phyloP scores from a whole-genome alignment of 768 basidiomycete genomes.

The Coprinellus micaceus region DNA sequence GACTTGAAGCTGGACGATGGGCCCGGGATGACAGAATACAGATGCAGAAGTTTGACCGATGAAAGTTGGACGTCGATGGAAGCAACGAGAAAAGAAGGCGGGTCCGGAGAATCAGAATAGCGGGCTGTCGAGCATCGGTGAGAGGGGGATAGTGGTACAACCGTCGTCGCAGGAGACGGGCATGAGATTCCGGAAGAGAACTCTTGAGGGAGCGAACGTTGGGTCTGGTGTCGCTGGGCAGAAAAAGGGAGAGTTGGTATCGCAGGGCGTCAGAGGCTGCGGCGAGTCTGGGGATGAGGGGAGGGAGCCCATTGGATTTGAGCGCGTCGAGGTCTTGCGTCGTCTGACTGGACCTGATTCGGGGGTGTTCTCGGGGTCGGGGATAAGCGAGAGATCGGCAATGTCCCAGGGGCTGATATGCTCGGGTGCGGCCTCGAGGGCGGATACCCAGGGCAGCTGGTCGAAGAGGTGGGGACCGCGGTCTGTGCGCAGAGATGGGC shows the following conservation, averaged over 20 bases:
- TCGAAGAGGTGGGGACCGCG: slow-evolving; percentile 46
- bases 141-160: slow-evolving; percentile 29
- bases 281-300: slow-evolving; percentile 1
- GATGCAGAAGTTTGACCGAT: not conserved
- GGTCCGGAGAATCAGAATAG: slow-evolving; percentile 15
- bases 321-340: slow-evolving; percentile 50
- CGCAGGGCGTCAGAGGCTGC: slow-evolving; percentile 3
- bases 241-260: slow-evolving; percentile 16
- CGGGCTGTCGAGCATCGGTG: too few relatives aligned
- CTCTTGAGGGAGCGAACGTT: slow-evolving; percentile 44
- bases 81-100: slow-evolving; percentile 10
- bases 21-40: not conserved
- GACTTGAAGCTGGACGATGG: not conserved
- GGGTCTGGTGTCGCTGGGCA: slow-evolving; percentile 27
- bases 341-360: slow-evolving; percentile 56
- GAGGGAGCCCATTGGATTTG: slow-evolving; percentile 36
- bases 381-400: slow-evolving; percentile 65
- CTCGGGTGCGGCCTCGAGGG: slow-evolving; percentile 47
- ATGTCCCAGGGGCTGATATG: slow-evolving; percentile 46
- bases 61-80: not conserved
- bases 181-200: slow-evolving; percentile 60
- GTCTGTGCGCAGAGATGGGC: slow-evolving; percentile 27
- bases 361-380: slow-evolving; percentile 21
- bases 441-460: slow-evolving; percentile 64
- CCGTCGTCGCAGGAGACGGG: slow-evolving; percentile 44